A percentile compares a stretch with the other conserved stretches of the same genome.
Evolutionary conservation across 495 filamentous ascomycete species (phyloP).

Genomic region (Astrothelium macrocarpum): DNA sequence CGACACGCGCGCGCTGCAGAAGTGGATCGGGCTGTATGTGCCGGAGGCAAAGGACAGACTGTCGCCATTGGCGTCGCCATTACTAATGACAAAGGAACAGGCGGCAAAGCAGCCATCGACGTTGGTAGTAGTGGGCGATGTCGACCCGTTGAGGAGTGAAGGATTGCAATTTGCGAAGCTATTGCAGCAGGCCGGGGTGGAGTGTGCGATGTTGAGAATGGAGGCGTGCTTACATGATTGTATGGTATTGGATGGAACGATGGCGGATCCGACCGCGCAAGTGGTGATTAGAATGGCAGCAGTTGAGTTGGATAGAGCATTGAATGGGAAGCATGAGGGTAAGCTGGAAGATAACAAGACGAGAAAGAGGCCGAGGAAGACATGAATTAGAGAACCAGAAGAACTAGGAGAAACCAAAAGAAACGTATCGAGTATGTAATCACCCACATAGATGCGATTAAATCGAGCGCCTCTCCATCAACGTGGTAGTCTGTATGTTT

Average conservation of each 20-base stretch:
- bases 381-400: no score
- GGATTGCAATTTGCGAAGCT: slow-evolving; percentile 38
- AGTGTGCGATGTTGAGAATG: slow-evolving; percentile 29
- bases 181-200: slow-evolving; percentile 33
- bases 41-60: slow-evolving; percentile 15
- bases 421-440: no score
- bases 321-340: not conserved
- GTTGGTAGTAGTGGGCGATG: slow-evolving; percentile 37
- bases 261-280: slow-evolving; percentile 3
- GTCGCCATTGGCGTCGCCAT: slow-evolving; percentile 19
- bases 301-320: not conserved
- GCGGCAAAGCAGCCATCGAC: slow-evolving; percentile 36
- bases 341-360: no score
- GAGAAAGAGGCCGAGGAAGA: no score
- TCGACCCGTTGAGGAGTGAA: slow-evolving; percentile 41
- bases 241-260: not conserved
- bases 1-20: slow-evolving; percentile 5
- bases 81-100: slow-evolving; percentile 14
- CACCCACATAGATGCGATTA: no score
- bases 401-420: no score
- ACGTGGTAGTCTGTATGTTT: no score
- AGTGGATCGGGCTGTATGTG: slow-evolving; percentile 8
- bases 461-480: no score
- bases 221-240: slow-evolving; percentile 13
- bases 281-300: slow-evolving; percentile 1